Evolutionary conservation across 306 rosid species (phyloP).

Genomic region (Vicia sativa): DNA sequence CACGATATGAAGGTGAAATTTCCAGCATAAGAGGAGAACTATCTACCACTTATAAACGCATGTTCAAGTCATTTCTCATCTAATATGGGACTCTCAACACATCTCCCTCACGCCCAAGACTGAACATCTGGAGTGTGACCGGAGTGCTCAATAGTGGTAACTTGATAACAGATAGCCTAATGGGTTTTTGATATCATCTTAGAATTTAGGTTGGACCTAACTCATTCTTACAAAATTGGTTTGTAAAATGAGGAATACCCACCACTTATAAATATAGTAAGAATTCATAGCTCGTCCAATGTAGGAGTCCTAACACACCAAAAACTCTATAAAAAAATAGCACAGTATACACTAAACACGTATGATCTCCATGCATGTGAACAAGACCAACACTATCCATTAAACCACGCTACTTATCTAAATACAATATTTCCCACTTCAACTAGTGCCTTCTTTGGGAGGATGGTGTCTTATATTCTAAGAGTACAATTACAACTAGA

Average conservation of each 20-base stretch:
- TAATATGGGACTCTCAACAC: background rate
- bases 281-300: background rate
- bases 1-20: too few species aligned
- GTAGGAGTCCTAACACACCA: background rate
- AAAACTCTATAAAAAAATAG: background rate
- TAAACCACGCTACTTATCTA: background rate
- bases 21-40: background rate
- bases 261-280: background rate
- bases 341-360: conserved; percentile 3
- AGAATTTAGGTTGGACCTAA: background rate
- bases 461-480: conserved; percentile 2
- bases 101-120: background rate
- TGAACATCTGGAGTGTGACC: background rate
- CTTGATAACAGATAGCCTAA: too few species aligned
- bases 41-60: background rate
- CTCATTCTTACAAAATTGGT: background rate
- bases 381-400: background rate
- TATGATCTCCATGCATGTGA: conserved; percentile 2
- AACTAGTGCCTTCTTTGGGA: background rate
- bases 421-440: conserved; percentile 11
- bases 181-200: background rate
- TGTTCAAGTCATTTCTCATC: background rate
- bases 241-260: background rate
- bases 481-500: background rate
- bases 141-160: background rate